These are phyloP conservation scores for Rhizopogon vulgaris DNA, from an alignment of 768 basidiomycete species.

Conservation along the genomic window DNA sequence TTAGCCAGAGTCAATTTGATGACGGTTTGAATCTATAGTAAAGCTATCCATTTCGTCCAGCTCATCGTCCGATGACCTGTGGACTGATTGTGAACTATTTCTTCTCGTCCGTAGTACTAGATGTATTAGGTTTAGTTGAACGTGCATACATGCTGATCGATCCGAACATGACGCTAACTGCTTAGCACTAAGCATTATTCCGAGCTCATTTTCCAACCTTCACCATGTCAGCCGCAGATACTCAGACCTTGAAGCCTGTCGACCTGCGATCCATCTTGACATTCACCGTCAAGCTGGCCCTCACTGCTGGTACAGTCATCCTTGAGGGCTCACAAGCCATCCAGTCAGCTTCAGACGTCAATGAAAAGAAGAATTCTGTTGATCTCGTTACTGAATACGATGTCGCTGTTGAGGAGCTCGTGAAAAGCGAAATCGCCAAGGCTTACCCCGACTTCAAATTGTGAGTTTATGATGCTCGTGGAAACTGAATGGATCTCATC, in stretches of 20 bases:
- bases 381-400: slow-evolving; percentile 96
- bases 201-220: too few species aligned
- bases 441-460: slow-evolving; percentile 77
- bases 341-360: slow-evolving; percentile 49
- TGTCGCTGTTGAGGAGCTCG: slow-evolving; percentile 82
- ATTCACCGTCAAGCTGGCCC: slow-evolving; percentile 69
- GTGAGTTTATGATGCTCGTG: slow-evolving; percentile 39
- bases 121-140: too few species aligned
- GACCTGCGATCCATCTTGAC: slow-evolving; percentile 58
- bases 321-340: slow-evolving; percentile 74
- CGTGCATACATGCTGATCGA: too few species aligned
- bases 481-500: not conserved
- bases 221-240: slow-evolving; percentile 21
- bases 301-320: slow-evolving; percentile 69
- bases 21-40: too few species aligned
- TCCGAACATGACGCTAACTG: too few species aligned
- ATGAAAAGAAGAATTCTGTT: slow-evolving; percentile 90
- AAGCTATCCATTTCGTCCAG: too few species aligned
- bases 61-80: too few species aligned
- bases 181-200: too few species aligned
- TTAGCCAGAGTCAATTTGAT: too few species aligned
- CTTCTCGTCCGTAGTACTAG: too few species aligned
- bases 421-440: slow-evolving; percentile 57
- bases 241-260: slow-evolving; percentile 23
- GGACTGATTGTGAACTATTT: too few species aligned